Evolutionary conservation across 768 basidiomycete genomes (phyloP), one percentile per base, ranked within the genome.

Genomic region (Lentinus tigrinus): DNA sequence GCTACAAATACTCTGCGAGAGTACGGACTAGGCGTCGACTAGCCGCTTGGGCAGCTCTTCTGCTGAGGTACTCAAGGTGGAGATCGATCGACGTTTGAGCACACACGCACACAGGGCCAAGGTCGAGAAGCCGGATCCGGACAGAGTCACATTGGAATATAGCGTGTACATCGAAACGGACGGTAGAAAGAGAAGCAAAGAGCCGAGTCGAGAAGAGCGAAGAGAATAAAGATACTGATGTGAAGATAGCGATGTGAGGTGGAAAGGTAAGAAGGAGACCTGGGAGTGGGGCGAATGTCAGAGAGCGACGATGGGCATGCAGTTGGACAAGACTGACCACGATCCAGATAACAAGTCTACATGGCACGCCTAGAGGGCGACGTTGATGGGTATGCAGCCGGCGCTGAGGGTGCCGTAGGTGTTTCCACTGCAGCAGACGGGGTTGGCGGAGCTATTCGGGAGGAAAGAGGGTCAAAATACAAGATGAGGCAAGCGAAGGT

Each of bases 371-470:
- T 46, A 46, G 19, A 24, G 9, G 21, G 8, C 6, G 21, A 26
- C 3, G 43, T 23, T 26, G 43, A 62, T 17, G 47, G 61, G 56
- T 27, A 48, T 37, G 61, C 61, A 62, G 19, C 56, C 56, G 13
- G 54, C 3, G 56, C 36, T 58, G n/a, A 62, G 2, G 13, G 40
- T 40, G 24, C 50, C 60, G 58, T 40, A 62, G 10, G 9, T 8
- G 61, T 62, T 56, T 28, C 57, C 57, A 37, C 47, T 43, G 47
- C 61, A 62, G 57, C 61, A 62, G 14, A 62, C 54, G 21, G 61
- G 61, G 43, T 23, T 27, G 11, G 52, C 39, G 14, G 26, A 21
- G 52, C 61, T 62, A 27, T 11, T 1, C 24, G 3, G n/a, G 4
- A 26, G 10, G 4, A 39, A 24, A 36, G 36, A 14, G 21, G 16